Evolutionary conservation across 257 asterid species (phyloP).

Genomic region (Agastache rugosa): DNA sequence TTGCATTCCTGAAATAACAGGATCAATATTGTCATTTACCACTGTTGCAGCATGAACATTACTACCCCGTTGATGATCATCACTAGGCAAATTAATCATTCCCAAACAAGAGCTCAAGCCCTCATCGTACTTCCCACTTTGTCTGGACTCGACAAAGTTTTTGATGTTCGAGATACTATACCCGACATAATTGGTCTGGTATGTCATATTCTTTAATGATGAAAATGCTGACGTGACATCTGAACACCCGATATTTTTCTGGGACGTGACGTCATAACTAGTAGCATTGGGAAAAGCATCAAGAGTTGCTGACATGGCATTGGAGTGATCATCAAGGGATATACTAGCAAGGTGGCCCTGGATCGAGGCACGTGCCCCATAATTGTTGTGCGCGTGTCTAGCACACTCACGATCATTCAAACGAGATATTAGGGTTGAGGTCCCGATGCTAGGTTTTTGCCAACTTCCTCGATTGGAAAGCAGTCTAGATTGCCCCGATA

Average conservation of each 20-base stretch:
- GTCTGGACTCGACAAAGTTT: neutral
- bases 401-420: neutral
- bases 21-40: neutral
- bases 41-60: neutral
- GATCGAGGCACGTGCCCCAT: constrained; percentile 18
- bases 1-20: constrained; percentile 23
- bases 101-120: neutral
- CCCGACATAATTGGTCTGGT: constrained; percentile 34
- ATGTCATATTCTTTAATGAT: neutral
- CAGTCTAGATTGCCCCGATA: constrained; percentile 35
- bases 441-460: constrained; percentile 6
- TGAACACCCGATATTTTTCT: neutral
- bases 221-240: neutral
- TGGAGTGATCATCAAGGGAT: constrained; percentile 14
- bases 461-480: constrained; percentile 28
- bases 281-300: neutral
- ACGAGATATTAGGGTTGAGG: neutral
- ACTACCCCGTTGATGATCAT: neutral
- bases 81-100: neutral
- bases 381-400: neutral
- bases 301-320: constrained; percentile 15
- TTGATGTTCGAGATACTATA: constrained; percentile 29
- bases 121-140: neutral
- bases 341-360: constrained; percentile 20
- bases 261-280: neutral